Conservation (phyloP, 2,329 filamentous ascomycete species). For the Cladobotryum protrusum region DNA sequence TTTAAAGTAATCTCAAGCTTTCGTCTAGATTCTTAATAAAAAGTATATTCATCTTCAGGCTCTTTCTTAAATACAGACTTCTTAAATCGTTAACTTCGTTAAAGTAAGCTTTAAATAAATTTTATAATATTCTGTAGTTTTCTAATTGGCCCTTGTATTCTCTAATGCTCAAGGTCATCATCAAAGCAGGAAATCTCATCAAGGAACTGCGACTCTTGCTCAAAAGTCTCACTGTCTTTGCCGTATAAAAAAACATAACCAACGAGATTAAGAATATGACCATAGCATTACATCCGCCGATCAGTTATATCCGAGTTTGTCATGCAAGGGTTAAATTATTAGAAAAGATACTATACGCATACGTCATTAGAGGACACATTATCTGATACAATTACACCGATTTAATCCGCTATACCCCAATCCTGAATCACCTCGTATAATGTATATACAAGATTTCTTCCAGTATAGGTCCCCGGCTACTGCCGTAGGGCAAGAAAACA, state of each 20-base stretch:
- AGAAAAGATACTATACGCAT: too few relatives aligned
- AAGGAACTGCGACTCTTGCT: background rate
- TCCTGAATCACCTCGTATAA: background rate
- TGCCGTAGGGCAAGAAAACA: background rate
- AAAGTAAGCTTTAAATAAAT: background rate
- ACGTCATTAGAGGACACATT: background rate
- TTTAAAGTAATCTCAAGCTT: background rate
- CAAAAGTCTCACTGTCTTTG: background rate
- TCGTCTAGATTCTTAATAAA: background rate
- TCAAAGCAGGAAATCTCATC: background rate
- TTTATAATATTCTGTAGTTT: slow-evolving; percentile 4
- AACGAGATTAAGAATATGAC: slow-evolving; percentile 1
- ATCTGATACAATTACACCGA: background rate
- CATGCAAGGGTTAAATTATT: too few relatives aligned
- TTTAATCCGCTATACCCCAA: background rate
- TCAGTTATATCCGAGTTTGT: too few relatives aligned
- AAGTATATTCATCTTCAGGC: background rate
- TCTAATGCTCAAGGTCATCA: background rate
- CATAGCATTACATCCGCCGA: background rate
- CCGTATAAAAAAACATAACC: background rate
- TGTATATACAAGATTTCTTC: background rate
- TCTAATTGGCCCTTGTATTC: background rate
- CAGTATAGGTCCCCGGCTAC: background rate
- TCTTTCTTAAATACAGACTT: background rate
- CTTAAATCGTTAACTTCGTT: background rate